These are phyloP conservation scores for Zopfia rhizophila DNA, from an alignment of 2,329 filamentous ascomycete genomes.

Conservation along the genomic window DNA sequence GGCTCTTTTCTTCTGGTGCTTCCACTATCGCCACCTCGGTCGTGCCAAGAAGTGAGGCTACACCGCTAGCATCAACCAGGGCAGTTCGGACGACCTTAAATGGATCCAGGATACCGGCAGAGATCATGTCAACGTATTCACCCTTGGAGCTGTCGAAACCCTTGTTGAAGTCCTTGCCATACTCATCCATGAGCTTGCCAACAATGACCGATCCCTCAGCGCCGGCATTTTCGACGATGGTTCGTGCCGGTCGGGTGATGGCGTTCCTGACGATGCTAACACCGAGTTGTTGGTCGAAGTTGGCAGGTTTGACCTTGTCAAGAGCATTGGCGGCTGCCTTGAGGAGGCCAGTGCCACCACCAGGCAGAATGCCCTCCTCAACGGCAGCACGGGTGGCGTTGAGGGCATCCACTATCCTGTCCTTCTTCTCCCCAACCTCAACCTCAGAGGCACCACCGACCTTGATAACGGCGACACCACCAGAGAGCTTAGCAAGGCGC, in stretches of 20 bases:
- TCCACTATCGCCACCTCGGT: constrained; percentile 99
- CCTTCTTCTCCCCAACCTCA: constrained; percentile 99
- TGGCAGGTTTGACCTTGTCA: constrained; percentile 81
- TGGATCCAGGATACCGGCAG: constrained; percentile 95
- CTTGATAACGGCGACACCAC: constrained; percentile 99
- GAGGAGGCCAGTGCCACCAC: constrained; percentile 96
- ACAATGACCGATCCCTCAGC: constrained; percentile 95
- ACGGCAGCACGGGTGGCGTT: constrained; percentile 98
- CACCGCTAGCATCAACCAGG: constrained; percentile 92
- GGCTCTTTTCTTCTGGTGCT: constrained; percentile 89
- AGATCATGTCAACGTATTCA: constrained; percentile 99
- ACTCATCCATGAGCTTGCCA: constrained; percentile 97
- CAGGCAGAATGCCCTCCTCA: constrained; percentile 98
- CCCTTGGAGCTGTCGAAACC: constrained; percentile 97
- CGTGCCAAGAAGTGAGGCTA: constrained; percentile 95
- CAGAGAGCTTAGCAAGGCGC: constrained; percentile 98
- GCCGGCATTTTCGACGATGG: constrained; percentile 97
- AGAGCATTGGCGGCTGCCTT: constrained; percentile 95
- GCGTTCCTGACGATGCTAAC: constrained; percentile 97
- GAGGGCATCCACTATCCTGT: constrained; percentile 96
- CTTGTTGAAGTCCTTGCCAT: constrained; percentile 92
- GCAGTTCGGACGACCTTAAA: constrained; percentile 99
- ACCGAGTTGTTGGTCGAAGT: constrained; percentile 99
- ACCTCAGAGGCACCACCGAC: constrained; percentile 97
- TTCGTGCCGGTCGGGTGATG: constrained; percentile 93